phyloP scores from a whole-genome alignment of 129 eudicot species.

The Centrapalus pauciflorus region DNA sequence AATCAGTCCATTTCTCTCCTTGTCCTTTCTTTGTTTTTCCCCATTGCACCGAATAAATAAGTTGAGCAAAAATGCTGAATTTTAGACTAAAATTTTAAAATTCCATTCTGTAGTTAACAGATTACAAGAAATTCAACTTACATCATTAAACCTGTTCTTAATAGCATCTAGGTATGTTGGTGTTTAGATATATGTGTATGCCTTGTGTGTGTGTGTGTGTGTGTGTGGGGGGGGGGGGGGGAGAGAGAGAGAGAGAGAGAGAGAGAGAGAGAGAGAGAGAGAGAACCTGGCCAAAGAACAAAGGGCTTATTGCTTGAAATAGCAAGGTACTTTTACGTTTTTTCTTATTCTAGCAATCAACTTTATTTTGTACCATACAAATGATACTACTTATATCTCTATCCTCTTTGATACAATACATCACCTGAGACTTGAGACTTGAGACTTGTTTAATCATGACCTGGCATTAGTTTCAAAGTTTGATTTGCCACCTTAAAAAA shows the following conservation, averaged over 20 bases:
- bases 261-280: too few relatives aligned
- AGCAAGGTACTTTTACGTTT: too few relatives aligned
- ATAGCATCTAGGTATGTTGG: conserved; percentile 3
- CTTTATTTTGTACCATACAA: too few relatives aligned
- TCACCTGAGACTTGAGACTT: too few relatives aligned
- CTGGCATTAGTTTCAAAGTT: too few relatives aligned
- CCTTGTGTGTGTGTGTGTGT: conserved; percentile 1
- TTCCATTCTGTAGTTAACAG: not conserved
- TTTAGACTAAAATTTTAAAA: not conserved
- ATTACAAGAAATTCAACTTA: not conserved
- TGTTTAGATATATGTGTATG: not conserved
- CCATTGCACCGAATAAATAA: not conserved
- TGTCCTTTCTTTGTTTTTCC: not conserved
- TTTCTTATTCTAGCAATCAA: too few relatives aligned
- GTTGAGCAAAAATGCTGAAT: not conserved
- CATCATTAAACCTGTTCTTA: not conserved
- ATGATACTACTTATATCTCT: too few relatives aligned
- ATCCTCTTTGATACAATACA: too few relatives aligned
- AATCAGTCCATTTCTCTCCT: not conserved
- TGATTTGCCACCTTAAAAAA: too few relatives aligned
- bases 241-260: not conserved
- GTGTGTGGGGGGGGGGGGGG: not conserved
- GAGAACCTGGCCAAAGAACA: too few relatives aligned
- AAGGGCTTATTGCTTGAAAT: too few relatives aligned
- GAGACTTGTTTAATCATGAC: too few relatives aligned